phyloP scores from a whole-genome alignment of 1,139 yeast genomes.

The Lodderomyces oxycetoniae region DNA sequence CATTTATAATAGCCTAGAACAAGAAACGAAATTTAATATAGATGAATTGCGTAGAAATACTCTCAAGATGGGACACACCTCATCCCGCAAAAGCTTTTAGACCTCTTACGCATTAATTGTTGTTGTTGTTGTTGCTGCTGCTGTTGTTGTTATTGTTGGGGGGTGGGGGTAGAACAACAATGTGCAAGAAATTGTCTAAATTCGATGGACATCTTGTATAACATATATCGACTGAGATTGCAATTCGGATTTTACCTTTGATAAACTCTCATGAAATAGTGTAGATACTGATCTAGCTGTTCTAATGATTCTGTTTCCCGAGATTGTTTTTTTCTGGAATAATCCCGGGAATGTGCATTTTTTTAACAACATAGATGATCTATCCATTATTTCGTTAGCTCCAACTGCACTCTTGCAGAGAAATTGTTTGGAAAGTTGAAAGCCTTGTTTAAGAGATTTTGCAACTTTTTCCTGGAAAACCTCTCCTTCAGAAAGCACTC shows the following conservation, averaged over 20 bases:
- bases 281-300: background rate
- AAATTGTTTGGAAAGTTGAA: background rate
- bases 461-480: background rate
- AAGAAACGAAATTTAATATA: too few species aligned
- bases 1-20: too few species aligned
- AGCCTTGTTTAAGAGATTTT: background rate
- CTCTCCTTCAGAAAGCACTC: too few species aligned
- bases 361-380: too few species aligned
- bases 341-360: too few species aligned
- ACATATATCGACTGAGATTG: background rate
- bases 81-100: too few species aligned
- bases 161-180: too few species aligned
- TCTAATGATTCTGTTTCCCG: background rate
- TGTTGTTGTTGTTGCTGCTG: too few species aligned
- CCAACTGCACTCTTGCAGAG: background rate
- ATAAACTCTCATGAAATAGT: background rate
- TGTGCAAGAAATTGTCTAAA: background rate
- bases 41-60: too few species aligned
- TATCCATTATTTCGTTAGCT: too few species aligned
- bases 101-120: conserved; percentile 1
- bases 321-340: background rate
- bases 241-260: background rate
- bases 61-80: too few species aligned
- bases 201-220: conserved; percentile 1
- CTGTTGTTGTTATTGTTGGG: too few species aligned